Base-by-base conservation (phyloP, 176 grass and related monocot genomes). In the Microstegium vimineum region DNA sequence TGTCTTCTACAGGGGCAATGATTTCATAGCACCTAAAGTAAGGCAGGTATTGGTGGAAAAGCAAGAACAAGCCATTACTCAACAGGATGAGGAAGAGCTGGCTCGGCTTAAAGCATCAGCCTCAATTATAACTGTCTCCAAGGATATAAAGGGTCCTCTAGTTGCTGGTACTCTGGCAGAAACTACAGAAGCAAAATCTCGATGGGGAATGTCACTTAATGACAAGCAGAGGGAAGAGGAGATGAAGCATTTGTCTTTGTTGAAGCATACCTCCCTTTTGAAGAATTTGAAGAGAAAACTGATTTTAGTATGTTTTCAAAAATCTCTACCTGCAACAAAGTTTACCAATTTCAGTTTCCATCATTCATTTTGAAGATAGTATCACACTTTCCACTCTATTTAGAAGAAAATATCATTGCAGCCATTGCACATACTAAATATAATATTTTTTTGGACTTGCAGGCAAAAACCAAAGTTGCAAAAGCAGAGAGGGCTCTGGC, bases 1-100 rank as follows among this genome's bases (percentile, higher is more conserved):
- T 76, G 69, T 95, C 34, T 84, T 98, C 80, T 93, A 98, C 81
- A 98, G 96, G 75, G 96, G 96, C 40, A 98, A 98, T 83, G 96
- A 98, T 74, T 98, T 93, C 23, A 74, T 95, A 69, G 80, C 75
- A 3, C 90, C 93, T 78, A 90, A 88, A 93, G 72, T 98, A 65
- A 89, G 89, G 82, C 31, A 87, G 49, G 85, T 89, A 18, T 83
- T 98, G 75, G 65, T 90, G 62, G 82, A 95, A 68, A 93, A 95
- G 82, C 74, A 98, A 85, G 74, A 91, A 22, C 61, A 89, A 47
- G 89, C 82, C 45, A 85, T 81, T 52, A 85, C 73, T 80, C 76
- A 83, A 32, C 92, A 93, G 62, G 89, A 93, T 37, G 86, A 93
- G 59, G 95, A 98, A 93, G 95, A 98, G 81, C 27, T 86, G 51